These are phyloP conservation scores for Ganoderma sinense DNA, from an alignment of 1,284 basidiomycete species.

Conservation along the genomic window DNA sequence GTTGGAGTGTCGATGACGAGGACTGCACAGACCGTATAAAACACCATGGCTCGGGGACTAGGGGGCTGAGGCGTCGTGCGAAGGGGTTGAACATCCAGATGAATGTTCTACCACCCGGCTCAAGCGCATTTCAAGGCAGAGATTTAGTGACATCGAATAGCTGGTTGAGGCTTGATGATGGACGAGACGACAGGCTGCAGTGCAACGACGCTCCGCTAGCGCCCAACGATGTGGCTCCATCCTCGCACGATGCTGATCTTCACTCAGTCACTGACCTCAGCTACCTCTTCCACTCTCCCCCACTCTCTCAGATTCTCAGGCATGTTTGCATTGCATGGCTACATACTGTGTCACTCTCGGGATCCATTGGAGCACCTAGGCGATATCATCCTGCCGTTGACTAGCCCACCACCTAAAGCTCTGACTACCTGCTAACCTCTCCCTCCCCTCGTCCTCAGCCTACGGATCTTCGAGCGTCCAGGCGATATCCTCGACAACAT, in stretches of 20 bases:
- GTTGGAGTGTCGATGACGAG: conserved; percentile 90
- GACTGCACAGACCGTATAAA: conserved; percentile 89
- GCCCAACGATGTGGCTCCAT: neutral
- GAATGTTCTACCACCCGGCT: neutral
- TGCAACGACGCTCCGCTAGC: no score
- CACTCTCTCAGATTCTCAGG: neutral
- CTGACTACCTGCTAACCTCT: conserved; percentile 32
- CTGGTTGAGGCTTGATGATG: neutral
- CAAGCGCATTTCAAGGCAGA: neutral
- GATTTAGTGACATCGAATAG: neutral
- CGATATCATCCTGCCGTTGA: neutral
- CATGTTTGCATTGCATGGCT: neutral
- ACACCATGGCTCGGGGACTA: conserved; percentile 76
- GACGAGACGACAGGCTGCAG: no score
- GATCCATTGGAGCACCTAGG: neutral
- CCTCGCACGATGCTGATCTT: no score
- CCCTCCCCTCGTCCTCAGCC: conserved; percentile 32
- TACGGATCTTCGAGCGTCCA: conserved; percentile 28
- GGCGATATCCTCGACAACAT: conserved; percentile 29
- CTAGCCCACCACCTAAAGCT: conserved; percentile 19
- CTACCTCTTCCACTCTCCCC: no score
- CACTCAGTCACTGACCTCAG: neutral
- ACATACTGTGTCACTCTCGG: neutral
- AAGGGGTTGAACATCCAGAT: no score
- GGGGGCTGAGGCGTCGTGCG: neutral